Evolutionary conservation across 83 land plant species (phyloP), one percentile per base, ranked within the genome.

Genomic region (Diphasiastrum complanatum): DNA sequence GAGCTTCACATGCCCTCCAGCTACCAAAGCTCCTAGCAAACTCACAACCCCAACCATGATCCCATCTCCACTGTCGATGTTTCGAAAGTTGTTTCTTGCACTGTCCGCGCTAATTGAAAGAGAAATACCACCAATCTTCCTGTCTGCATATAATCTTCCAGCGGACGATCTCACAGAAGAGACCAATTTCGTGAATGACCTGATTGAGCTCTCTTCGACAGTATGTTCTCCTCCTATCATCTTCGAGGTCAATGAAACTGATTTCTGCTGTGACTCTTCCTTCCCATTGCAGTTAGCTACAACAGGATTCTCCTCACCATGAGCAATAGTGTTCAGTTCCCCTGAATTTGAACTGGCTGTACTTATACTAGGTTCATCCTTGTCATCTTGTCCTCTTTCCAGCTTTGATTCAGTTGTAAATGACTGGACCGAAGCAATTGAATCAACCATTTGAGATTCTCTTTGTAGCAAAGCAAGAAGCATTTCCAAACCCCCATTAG

Each of bases 401-500:
- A 26, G 53, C 69, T 33, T 45, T 16, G 38, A 28, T 3, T 25
- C 27, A 31, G 50, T 53, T 8, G 62, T 26, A 45, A 35, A 28
- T 47, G 43, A 14, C 14, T 8, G 43, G 14, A 60, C 79, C 2
- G 51, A 62, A 14, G 61, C 27, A 50, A 54, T 47, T 45, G 18
- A 32, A 33, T 92, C 87, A 29, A 87, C 91, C 62, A 68, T 57
- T 68, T 83, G 89, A 27, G 81, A 81, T 79, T 89, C 96, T 37
- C 83, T 63, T 45, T 83, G 90, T 67, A 93, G 49, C 30, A 93
- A 74, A 45, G 81, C 80, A 11, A 93, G 78, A 45, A 93, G 86
- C 73, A 89, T 75, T 63, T 93, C 99, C 61, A 89, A 69, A 27
- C 89, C 99, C 51, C 99, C 99, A 76, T 75, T 75, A 25, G 78